Base-by-base conservation (phyloP, 164 flowering plant genomes). In the Chimonanthus praecox region DNA sequence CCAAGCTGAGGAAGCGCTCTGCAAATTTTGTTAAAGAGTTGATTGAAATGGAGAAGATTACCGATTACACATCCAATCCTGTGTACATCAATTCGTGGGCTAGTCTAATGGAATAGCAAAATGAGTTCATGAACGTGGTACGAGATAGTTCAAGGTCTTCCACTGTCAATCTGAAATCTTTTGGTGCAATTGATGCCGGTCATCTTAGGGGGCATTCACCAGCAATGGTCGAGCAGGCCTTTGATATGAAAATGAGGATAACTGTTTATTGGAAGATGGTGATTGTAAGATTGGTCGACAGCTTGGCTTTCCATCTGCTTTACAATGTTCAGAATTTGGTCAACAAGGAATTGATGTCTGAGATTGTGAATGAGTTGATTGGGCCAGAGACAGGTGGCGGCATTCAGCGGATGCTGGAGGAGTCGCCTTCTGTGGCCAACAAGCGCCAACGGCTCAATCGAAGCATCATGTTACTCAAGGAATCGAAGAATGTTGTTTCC, bases 231-330 rank as follows among this genome's bases (percentile, higher is more conserved):
- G 58, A 66, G 6, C 74, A 79, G 15, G 87, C 85, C 1, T 79
- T 82, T 15, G 87, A 84, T 67, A 49, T 84, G 84, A 81, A 79
- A 54, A 81, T 79, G 80, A 71, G 80, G 48, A 62, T 75, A 45
- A 62, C 64, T 3, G 79, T 80, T 2, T 83, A 83, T 47, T 81
- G 84, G 85, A 79, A 71, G 77, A 62, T 83, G 5, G 82, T 83
- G 2, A 16, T 79, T 4, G 49, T 54, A 46, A 77, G 85, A 72
- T 8, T 83, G 69, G 84, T 79, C 0, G 85, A 83, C 65, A 48
- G 21, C 4, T 6, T 79, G 18, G 83, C 81, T 3, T 63, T 73
- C 4, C 79, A 79, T 45, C 60, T 83, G 60, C 71, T 72, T 50
- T 73, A 54, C 21, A 46, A 49, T n/a, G 54, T 69, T 15, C 58